phyloP scores from a whole-genome alignment of 2,329 filamentous ascomycete species.

The Phialophora expanda region DNA sequence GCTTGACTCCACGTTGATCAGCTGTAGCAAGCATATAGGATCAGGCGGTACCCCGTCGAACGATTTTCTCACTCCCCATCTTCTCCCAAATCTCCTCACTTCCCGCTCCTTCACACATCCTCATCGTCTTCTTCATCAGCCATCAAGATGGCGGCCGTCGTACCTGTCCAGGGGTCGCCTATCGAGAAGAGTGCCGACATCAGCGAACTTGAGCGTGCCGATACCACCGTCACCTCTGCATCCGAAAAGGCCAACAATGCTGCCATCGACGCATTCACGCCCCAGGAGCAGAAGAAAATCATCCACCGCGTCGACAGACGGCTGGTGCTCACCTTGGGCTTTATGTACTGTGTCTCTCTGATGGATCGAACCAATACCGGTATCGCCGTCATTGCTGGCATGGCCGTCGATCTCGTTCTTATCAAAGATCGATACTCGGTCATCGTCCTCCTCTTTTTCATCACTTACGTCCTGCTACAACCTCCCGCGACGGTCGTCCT shows the following conservation, averaged over 20 bases:
- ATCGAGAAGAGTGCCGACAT: constrained; percentile 27
- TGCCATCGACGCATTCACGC: constrained; percentile 47
- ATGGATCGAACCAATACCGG: constrained; percentile 82
- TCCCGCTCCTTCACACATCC: neutral
- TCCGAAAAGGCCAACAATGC: constrained; percentile 30
- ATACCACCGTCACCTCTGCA: constrained; percentile 22
- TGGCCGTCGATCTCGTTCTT: constrained; percentile 39
- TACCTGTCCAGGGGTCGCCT: neutral
- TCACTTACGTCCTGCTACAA: constrained; percentile 74
- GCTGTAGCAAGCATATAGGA: constrained; percentile 11
- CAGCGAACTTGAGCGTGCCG: constrained; percentile 28
- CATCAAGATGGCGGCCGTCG: constrained; percentile 18
- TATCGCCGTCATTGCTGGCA: constrained; percentile 71
- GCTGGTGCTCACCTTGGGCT: constrained; percentile 65
- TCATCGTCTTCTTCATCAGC: neutral
- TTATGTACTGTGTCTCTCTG: constrained; percentile 77
- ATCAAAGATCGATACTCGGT: constrained; percentile 55
- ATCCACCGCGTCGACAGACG: constrained; percentile 72
- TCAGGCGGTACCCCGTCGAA: constrained; percentile 1
- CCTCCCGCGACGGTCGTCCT: constrained; percentile 72
- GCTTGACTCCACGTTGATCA: constrained; percentile 8
- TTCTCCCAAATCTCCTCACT: neutral
- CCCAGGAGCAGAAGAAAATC: constrained; percentile 67
- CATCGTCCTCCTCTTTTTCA: constrained; percentile 74
- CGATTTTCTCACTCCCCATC: neutral